Evolutionary conservation across 2,329 filamentous ascomycete genomes (phyloP), one percentile per base, ranked within the genome.

Genomic region (Polychaeton citri): DNA sequence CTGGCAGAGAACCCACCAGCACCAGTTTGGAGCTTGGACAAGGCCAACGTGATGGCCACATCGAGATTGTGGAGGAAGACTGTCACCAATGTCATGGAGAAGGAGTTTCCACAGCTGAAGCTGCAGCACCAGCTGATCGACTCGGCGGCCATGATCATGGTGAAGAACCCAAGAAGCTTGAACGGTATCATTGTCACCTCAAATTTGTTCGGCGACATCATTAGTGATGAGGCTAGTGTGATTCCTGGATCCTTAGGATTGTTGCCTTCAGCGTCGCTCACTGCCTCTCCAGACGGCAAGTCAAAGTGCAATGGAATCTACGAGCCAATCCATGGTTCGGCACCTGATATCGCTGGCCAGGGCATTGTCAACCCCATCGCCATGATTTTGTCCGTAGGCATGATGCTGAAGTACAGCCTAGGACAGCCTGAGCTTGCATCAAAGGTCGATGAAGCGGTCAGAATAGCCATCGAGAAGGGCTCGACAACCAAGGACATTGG

Each of bases 131-230:
- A 96, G 59, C 72, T 96, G 34, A 94, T 96, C 56, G 88, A 96
- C 65, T 84, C 77, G 38, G 88, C 88, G n/a, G 88, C 88, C 46
- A 95, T 96, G 87, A 68, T 95, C 49, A 85, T 96, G 81, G 74
- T 96, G 55, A 95, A 93, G 78, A 88, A 87, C 63, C 88, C 88
- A 7, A 71, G 79, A 8, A 74, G 76, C 16, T 69, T 96, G 36
- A 96, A 95, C 58, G 90, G 88, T 36, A 76, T 96, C 21, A 74
- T 96, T 32, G 78, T 96, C 44, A 93, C 87, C 9, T 87, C 80
- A 68, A 98, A 96, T 62, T 59, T 96, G 48, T 94, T 94, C 57
- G 90, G 88, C 43, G 88, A 96, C 61, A 96, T 96, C 56, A 86
- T 98, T 55, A 83, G 75, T 55, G 88, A 96, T 57, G 88, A 96